These are phyloP conservation scores for Talaromyces rugulosus DNA, from an alignment of 2,329 filamentous ascomycete species.

Conservation along the genomic window DNA sequence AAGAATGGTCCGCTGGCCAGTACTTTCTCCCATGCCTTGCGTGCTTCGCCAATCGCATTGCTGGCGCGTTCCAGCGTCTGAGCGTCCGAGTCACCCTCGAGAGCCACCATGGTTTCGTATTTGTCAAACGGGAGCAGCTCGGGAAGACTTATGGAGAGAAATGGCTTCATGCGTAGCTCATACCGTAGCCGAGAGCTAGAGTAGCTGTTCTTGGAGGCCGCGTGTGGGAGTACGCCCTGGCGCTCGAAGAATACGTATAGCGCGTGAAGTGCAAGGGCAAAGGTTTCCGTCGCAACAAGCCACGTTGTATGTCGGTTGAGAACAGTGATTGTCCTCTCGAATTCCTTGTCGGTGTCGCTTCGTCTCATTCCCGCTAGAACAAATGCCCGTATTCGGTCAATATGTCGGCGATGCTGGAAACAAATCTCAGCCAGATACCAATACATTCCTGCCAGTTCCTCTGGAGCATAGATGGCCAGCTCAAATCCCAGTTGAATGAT, in stretches of 20 bases:
- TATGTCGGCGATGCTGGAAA: slow-evolving; percentile 63
- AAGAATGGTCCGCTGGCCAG: slow-evolving; percentile 36
- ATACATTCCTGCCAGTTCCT: slow-evolving; percentile 86
- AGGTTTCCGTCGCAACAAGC: slow-evolving; percentile 56
- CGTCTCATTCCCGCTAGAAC: slow-evolving; percentile 38
- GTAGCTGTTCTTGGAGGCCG: slow-evolving; percentile 56
- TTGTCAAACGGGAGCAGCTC: slow-evolving; percentile 62
- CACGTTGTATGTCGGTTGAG: slow-evolving; percentile 61
- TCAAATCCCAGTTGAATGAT: slow-evolving; percentile 92
- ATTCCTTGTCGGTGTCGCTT: slow-evolving; percentile 25
- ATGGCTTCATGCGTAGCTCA: slow-evolving; percentile 83
- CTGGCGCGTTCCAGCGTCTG: slow-evolving; percentile 38
- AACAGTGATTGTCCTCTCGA: slow-evolving; percentile 44
- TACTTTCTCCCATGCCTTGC: slow-evolving; percentile 41
- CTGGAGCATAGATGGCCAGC: slow-evolving; percentile 78
- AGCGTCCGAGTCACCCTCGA: slow-evolving; percentile 41
- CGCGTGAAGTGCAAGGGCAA: slow-evolving; percentile 49
- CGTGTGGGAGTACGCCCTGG: slow-evolving; percentile 46
- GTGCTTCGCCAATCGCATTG: slow-evolving; percentile 35
- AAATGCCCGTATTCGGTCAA: slow-evolving; percentile 69
- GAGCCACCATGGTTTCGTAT: slow-evolving; percentile 46
- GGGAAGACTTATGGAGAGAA: slow-evolving; percentile 64
- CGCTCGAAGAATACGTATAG: slow-evolving; percentile 66
- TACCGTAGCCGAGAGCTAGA: slow-evolving; percentile 66
- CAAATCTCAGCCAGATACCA: slow-evolving; percentile 77